These are phyloP conservation scores for Wickerhamiella kurtzmanii DNA, from an alignment of 805 yeast species.

Conservation along the genomic window DNA sequence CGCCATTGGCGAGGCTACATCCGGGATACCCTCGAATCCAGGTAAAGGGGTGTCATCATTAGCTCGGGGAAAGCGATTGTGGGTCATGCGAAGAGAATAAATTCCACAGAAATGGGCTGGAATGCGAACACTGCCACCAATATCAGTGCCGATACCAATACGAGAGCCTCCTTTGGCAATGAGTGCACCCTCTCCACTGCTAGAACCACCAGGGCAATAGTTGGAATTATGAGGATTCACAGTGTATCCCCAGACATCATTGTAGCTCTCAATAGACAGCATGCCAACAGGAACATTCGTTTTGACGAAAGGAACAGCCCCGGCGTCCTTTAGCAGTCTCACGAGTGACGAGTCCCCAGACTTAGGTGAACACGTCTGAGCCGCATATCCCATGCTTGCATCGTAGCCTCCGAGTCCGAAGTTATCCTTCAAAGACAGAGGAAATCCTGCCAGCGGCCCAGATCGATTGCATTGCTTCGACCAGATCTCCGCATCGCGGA, in stretches of 20 bases:
- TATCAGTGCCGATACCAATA: conserved; percentile 42
- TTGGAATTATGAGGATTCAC: conserved; percentile 36
- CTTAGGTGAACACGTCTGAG: conserved; percentile 31
- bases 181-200: conserved; percentile 41
- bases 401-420: conserved; percentile 36
- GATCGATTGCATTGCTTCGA: conserved; percentile 36
- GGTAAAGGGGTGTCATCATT: conserved; percentile 31
- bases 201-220: conserved; percentile 39
- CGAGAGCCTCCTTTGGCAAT: conserved; percentile 35
- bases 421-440: conserved; percentile 49
- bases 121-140: conserved; percentile 41
- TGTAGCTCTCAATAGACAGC: conserved; percentile 42
- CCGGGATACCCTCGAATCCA: conserved; percentile 34
- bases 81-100: conserved; percentile 38
- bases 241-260: conserved; percentile 39
- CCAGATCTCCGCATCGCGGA: conserved; percentile 51
- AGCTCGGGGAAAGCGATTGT: conserved; percentile 35
- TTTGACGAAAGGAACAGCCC: conserved; percentile 42
- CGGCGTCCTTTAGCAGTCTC: conserved; percentile 34
- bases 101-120: conserved; percentile 44
- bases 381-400: conserved; percentile 39
- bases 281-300: conserved; percentile 43
- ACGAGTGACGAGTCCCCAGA: conserved; percentile 31
- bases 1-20: conserved; percentile 28
- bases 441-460: conserved; percentile 51